Conservation (phyloP, 2,329 filamentous ascomycete genomes). For the Seiridium unicorne region DNA sequence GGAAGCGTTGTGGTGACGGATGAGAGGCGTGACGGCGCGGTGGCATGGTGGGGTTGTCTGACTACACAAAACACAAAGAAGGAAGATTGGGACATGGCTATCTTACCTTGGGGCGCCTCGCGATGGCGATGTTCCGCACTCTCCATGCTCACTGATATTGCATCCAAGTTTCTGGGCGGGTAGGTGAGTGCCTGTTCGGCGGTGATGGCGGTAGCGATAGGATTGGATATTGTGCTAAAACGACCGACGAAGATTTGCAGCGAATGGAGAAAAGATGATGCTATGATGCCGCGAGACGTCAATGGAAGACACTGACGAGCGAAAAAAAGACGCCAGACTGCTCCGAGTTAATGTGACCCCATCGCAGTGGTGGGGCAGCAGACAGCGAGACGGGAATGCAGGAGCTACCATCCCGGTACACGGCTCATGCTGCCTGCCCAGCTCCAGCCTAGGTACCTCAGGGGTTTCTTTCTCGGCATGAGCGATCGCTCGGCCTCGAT, state of each 20-base stretch:
- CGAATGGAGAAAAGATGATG: constrained; percentile 7
- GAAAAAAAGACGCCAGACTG: constrained; percentile 4
- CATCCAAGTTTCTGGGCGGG: neutral
- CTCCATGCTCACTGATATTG: neutral
- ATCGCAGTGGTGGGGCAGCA: neutral
- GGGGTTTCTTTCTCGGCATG: neutral
- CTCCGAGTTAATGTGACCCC: constrained; percentile 2
- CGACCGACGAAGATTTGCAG: neutral
- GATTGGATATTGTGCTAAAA: neutral
- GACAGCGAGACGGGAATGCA: neutral
- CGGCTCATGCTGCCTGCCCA: neutral
- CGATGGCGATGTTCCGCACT: constrained; percentile 12
- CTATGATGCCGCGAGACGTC: constrained; percentile 8
- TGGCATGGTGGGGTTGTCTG: constrained; percentile 11
- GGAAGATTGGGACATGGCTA: neutral
- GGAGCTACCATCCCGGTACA: neutral
- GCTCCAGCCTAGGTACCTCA: neutral
- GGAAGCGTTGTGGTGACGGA: neutral
- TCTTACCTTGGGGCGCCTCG: constrained; percentile 23
- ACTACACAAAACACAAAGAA: constrained; percentile 11
- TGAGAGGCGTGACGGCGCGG: constrained; percentile 2
- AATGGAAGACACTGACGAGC: neutral
- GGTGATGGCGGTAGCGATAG: neutral
- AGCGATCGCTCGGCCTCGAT: constrained; percentile 2
- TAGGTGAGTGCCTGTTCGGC: neutral